Conservation (phyloP, 805 yeast species). For the Lipomyces yamadae region DNA sequence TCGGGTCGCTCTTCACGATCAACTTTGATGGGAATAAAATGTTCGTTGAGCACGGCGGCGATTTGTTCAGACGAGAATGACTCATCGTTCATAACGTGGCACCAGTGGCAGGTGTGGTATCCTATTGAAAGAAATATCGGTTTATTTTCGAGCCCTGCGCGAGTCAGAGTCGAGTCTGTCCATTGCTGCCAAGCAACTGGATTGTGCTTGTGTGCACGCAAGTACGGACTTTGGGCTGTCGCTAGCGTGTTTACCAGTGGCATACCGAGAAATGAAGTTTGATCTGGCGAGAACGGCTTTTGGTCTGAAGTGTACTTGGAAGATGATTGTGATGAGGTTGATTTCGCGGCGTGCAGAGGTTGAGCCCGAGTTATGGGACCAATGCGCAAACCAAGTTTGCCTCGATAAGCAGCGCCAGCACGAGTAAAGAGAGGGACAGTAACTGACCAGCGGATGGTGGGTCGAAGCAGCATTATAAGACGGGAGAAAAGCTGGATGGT, state of each 20-base stretch:
- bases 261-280: constrained; percentile 27
- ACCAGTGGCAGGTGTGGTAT: constrained; percentile 48
- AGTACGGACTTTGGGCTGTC: constrained; percentile 31
- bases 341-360: neutral
- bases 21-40: constrained; percentile 48
- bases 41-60: constrained; percentile 43
- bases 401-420: neutral
- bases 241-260: constrained; percentile 34
- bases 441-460: neutral
- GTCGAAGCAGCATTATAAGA: neutral
- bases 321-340: neutral
- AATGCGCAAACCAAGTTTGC: neutral
- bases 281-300: neutral
- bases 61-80: constrained; percentile 41
- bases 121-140: constrained; percentile 49
- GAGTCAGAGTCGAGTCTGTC: constrained; percentile 43
- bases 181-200: constrained; percentile 50
- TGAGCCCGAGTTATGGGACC: neutral
- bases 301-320: neutral
- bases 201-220: constrained; percentile 37
- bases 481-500: neutral
- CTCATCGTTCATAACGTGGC: constrained; percentile 49
- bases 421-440: neutral
- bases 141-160: constrained; percentile 43
- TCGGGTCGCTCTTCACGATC: constrained; percentile 51